Evolutionary conservation across 441 rosid species (phyloP).

Genomic region (Flueggea neowawraea): DNA sequence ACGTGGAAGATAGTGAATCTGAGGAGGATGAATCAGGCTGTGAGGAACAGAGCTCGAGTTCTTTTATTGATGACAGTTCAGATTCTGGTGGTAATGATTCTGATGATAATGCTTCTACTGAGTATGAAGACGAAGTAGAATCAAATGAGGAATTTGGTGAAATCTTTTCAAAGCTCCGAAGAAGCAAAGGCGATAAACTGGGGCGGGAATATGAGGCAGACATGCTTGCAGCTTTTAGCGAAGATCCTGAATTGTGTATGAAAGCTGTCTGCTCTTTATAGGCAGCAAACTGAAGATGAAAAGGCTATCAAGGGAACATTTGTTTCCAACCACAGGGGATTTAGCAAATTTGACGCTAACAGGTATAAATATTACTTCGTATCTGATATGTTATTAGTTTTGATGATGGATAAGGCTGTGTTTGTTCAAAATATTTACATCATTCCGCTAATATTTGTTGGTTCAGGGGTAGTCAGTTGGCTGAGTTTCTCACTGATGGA

Average conservation of each 20-base stretch:
- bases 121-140: conserved; percentile 24
- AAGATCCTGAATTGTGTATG: conserved; percentile 75
- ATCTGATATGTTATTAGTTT: background rate
- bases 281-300: conserved; percentile 66
- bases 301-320: conserved; percentile 33
- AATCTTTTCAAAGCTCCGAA: conserved; percentile 38
- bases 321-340: conserved; percentile 43
- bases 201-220: conserved; percentile 63
- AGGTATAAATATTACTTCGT: conserved; percentile 29
- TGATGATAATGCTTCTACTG: too few relatives aligned
- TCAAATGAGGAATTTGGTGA: conserved; percentile 23
- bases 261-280: conserved; percentile 75
- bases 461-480: conserved; percentile 44
- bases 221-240: conserved; percentile 69
- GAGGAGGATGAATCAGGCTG: conserved; percentile 34
- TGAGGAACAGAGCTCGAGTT: conserved; percentile 37
- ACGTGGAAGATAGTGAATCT: conserved; percentile 28
- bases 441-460: conserved; percentile 2
- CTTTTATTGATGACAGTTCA: conserved; percentile 41
- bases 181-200: conserved; percentile 41
- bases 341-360: conserved; percentile 52
- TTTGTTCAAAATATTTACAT: background rate
- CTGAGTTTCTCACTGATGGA: conserved; percentile 42
- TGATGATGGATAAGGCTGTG: background rate
- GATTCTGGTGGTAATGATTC: background rate